Conservation (phyloP, 257 asterid species). For the Solanum piurae region DNA sequence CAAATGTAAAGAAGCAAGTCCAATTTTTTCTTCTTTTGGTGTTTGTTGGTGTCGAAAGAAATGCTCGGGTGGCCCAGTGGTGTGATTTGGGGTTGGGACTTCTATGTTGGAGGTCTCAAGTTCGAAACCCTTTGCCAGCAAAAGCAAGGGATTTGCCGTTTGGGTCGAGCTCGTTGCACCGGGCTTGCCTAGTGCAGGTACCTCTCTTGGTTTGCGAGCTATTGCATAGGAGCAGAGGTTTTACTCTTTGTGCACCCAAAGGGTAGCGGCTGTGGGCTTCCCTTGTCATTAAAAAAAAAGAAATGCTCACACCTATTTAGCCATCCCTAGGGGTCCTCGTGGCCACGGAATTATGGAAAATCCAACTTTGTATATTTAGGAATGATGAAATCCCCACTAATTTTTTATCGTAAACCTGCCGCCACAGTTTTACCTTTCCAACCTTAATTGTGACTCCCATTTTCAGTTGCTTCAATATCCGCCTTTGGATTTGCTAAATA, state of each 20-base stretch:
- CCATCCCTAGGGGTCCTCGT: background rate
- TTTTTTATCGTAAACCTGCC: background rate
- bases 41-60: background rate
- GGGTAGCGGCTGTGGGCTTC: background rate
- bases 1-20: background rate
- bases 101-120: background rate
- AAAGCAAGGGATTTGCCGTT: no score
- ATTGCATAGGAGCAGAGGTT: no score
- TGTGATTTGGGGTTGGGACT: background rate
- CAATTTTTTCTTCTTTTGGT: background rate
- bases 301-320: background rate
- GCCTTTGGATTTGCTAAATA: background rate
- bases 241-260: background rate
- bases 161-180: background rate
- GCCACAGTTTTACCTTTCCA: background rate
- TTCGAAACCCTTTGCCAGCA: background rate
- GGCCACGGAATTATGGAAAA: background rate
- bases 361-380: background rate
- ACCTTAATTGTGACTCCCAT: background rate
- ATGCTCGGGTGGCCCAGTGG: background rate
- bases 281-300: background rate
- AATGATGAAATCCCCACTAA: background rate
- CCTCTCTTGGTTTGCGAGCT: background rate
- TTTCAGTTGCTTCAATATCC: background rate
- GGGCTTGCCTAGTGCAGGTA: background rate